A percentile compares a stretch with the other conserved stretches of the same genome.
phyloP scores from a whole-genome alignment of 2,329 filamentous ascomycete genomes.

The Gaeumannomyces sp. region DNA sequence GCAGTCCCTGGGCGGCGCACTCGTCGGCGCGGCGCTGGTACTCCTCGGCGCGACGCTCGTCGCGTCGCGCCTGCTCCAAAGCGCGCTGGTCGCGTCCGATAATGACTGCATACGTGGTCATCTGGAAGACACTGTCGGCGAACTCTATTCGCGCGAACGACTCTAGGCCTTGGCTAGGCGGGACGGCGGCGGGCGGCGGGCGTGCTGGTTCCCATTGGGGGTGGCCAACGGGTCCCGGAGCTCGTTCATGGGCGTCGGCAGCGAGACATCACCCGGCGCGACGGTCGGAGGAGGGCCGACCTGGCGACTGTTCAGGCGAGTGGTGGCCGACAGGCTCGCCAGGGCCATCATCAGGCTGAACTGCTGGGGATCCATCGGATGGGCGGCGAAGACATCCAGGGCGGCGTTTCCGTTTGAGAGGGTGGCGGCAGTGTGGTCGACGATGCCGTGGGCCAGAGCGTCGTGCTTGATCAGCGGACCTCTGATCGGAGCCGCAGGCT shows the following conservation, averaged over 20 bases:
- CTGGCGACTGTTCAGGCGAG: conserved; percentile 11
- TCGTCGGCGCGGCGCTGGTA: conserved; percentile 40
- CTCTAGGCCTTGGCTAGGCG: conserved; percentile 38
- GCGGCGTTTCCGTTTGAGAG: conserved; percentile 7
- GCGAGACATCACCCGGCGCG: conserved; percentile 6
- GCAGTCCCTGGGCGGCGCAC: conserved; percentile 41
- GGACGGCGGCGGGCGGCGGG: conserved; percentile 21
- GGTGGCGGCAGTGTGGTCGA: not conserved
- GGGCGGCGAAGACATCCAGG: conserved; percentile 15
- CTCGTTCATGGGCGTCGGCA: conserved; percentile 26
- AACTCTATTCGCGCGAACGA: conserved; percentile 61
- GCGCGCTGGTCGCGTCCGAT: conserved; percentile 65
- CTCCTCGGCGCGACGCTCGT: conserved; percentile 42
- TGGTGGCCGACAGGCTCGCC: conserved; percentile 22
- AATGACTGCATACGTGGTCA: conserved; percentile 68
- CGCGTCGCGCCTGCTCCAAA: conserved; percentile 45
- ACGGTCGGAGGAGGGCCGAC: conserved; percentile 9
- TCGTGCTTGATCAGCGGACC: not conserved
- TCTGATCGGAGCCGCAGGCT: not conserved
- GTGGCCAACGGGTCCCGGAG: conserved; percentile 22
- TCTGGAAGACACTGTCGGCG: conserved; percentile 69
- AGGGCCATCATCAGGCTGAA: conserved; percentile 41
- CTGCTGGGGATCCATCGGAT: conserved; percentile 25
- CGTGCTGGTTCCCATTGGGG: conserved; percentile 27
- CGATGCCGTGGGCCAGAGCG: not conserved